Conservation (phyloP, 1,139 yeast genomes). For the Kodamaea anthophila region DNA sequence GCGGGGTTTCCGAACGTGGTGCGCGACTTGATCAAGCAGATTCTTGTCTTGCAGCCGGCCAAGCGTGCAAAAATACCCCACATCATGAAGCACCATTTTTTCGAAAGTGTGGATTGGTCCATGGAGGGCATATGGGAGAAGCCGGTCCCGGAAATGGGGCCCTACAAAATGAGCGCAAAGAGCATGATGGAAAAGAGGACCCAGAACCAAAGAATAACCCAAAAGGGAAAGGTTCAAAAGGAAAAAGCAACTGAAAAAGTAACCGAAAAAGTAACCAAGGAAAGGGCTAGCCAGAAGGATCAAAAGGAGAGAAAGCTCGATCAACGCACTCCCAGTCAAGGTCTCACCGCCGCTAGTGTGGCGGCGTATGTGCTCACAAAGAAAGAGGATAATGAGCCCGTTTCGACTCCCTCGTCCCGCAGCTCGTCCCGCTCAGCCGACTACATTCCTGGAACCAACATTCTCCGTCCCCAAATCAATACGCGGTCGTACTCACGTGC, state of each 20-base stretch:
- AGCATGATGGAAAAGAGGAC: conserved; percentile 37
- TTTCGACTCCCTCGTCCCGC: conserved; percentile 5
- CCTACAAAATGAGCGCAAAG: conserved; percentile 51
- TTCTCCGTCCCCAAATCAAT: conserved; percentile 47
- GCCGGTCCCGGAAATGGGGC: conserved; percentile 71
- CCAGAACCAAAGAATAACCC: too few relatives aligned
- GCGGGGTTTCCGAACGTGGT: conserved; percentile 45
- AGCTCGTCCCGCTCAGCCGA: conserved; percentile 18
- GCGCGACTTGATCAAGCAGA: conserved; percentile 42
- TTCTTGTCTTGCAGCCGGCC: conserved; percentile 40
- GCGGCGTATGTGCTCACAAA: conserved; percentile 41
- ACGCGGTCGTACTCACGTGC: conserved; percentile 29
- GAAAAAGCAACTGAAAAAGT: not conserved
- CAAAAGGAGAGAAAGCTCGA: too few relatives aligned
- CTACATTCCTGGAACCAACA: conserved; percentile 54
- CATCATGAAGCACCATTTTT: conserved; percentile 60
- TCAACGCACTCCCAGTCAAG: too few relatives aligned
- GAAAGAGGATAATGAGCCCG: conserved; percentile 13
- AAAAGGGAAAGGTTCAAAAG: conserved; percentile 4
- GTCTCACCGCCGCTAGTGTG: conserved; percentile 41
- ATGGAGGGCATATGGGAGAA: conserved; percentile 61
- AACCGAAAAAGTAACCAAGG: not conserved
- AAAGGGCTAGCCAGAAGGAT: conserved; percentile 22
- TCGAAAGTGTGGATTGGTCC: conserved; percentile 59
- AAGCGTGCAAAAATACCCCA: conserved; percentile 33